These are phyloP conservation scores for Crithidia expoeki DNA, from an alignment of 208 protist genomes.

Conservation along the genomic window DNA sequence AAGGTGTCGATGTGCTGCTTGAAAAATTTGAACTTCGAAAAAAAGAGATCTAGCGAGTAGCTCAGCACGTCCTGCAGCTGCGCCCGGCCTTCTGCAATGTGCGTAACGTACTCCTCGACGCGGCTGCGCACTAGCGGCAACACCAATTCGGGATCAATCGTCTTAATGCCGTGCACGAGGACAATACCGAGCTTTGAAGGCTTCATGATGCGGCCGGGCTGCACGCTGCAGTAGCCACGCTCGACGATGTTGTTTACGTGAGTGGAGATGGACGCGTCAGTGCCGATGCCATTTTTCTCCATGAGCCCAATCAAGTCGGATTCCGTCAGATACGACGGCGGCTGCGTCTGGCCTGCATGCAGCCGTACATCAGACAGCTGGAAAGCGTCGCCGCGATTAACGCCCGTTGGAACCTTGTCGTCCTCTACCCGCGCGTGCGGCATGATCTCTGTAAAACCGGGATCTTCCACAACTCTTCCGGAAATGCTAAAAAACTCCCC, in stretches of 20 bases:
- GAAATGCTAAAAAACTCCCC: constrained; percentile 80
- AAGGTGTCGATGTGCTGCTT: constrained; percentile 92
- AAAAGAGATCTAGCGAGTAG: constrained; percentile 84
- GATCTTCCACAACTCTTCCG: constrained; percentile 77
- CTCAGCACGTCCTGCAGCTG: constrained; percentile 82
- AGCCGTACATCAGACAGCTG: constrained; percentile 79
- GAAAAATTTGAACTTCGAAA: constrained; percentile 92
- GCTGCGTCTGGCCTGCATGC: constrained; percentile 84
- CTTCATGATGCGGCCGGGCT: constrained; percentile 85
- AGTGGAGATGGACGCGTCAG: constrained; percentile 99
- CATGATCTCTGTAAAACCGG: constrained; percentile 89
- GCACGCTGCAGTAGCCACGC: constrained; percentile 89
- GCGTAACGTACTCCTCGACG: constrained; percentile 93
- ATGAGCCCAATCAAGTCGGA: constrained; percentile 97
- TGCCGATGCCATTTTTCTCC: constrained; percentile 98
- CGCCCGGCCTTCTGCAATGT: constrained; percentile 92
- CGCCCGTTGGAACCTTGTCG: constrained; percentile 73
- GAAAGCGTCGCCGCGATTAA: constrained; percentile 74
- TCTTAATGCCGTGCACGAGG: constrained; percentile 92
- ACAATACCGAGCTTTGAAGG: constrained; percentile 95
- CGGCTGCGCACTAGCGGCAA: constrained; percentile 89
- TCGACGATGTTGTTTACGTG: constrained; percentile 98
- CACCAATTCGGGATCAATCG: constrained; percentile 95
- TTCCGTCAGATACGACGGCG: constrained; percentile 97
- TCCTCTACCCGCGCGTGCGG: constrained; percentile 71